Percentiles rank a stretch among this genome's conserved stretches.
Evolutionary conservation across 768 basidiomycete genomes (phyloP).

Genomic region (Suillus tomentosus): DNA sequence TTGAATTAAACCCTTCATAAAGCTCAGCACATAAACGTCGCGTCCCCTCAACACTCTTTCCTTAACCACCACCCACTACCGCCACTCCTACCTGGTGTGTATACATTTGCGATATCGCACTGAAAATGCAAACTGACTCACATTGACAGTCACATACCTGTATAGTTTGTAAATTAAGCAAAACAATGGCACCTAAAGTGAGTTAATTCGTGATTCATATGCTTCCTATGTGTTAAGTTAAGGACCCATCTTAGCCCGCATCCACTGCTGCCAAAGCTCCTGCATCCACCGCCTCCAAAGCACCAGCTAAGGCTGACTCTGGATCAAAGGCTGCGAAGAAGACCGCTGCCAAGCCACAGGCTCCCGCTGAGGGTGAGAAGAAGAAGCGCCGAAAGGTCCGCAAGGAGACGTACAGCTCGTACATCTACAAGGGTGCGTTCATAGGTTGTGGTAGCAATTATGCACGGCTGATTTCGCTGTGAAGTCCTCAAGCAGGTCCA

Average conservation of each 20-base stretch:
- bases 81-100: slow-evolving; percentile 27
- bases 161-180: slow-evolving; percentile 33
- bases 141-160: slow-evolving; percentile 30
- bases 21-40: slow-evolving; percentile 30
- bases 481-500: slow-evolving; percentile 88
- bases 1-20: slow-evolving; percentile 40
- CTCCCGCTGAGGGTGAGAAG: slow-evolving; percentile 64
- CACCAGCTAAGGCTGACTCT: slow-evolving; percentile 47
- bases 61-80: slow-evolving; percentile 32
- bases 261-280: slow-evolving; percentile 42
- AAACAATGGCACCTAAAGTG: slow-evolving; percentile 42
- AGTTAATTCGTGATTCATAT: slow-evolving; percentile 11
- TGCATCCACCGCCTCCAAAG: slow-evolving; percentile 59
- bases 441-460: background rate
- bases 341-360: slow-evolving; percentile 56
- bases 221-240: slow-evolving; percentile 19
- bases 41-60: slow-evolving; percentile 30
- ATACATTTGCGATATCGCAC: slow-evolving; percentile 3
- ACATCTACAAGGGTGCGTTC: slow-evolving; percentile 76
- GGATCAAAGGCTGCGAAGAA: slow-evolving; percentile 60
- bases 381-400: slow-evolving; percentile 80
- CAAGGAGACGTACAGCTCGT: slow-evolving; percentile 83
- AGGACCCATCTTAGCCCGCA: slow-evolving; percentile 37
- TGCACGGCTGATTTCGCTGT: slow-evolving; percentile 8
- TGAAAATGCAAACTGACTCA: slow-evolving; percentile 18